Evolutionary conservation across 225 moss, liverwort and hornwort genomes (phyloP).

Genomic region (Climacium dendroides): DNA sequence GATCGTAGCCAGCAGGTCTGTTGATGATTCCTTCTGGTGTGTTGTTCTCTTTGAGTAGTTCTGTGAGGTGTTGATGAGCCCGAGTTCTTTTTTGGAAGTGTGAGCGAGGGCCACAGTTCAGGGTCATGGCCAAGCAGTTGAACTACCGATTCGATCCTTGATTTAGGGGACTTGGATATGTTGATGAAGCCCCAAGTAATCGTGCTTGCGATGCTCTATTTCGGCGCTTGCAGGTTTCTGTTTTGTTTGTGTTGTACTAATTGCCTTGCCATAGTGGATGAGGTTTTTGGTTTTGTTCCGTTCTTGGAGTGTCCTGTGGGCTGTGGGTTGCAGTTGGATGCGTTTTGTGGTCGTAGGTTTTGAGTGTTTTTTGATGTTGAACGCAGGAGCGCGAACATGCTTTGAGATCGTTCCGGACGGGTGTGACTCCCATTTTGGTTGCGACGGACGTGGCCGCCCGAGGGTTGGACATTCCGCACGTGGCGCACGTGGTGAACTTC

Average conservation of each 20-base stretch:
- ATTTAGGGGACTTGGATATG: background rate
- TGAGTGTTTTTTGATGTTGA: background rate
- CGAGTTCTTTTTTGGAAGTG: background rate
- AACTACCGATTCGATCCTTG: fast-evolving
- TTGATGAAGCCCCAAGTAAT: background rate
- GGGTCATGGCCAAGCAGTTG: too few species aligned
- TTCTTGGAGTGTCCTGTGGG: background rate
- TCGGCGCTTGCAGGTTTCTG: background rate
- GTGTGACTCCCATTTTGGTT: constrained; percentile 85
- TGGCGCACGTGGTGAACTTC: constrained; percentile 95
- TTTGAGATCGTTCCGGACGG: constrained; percentile 77
- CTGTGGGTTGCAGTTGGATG: background rate
- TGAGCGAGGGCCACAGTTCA: background rate
- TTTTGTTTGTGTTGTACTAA: fast-evolving
- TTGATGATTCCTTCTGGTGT: background rate
- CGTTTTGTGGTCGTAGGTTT: background rate
- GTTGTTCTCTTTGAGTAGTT: background rate
- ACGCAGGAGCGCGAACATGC: constrained; percentile 89
- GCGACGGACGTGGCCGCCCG: constrained; percentile 95
- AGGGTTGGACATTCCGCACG: constrained; percentile 90
- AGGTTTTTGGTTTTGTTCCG: background rate
- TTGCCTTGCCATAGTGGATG: too few species aligned
- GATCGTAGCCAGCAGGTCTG: constrained; percentile 79
- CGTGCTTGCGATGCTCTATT: too few species aligned
- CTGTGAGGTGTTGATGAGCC: too few species aligned